A percentile compares a stretch with the other conserved stretches of the same genome.
phyloP scores from a whole-genome alignment of 225 moss, liverwort and hornwort genomes.

The Antitrichia curtipendula region DNA sequence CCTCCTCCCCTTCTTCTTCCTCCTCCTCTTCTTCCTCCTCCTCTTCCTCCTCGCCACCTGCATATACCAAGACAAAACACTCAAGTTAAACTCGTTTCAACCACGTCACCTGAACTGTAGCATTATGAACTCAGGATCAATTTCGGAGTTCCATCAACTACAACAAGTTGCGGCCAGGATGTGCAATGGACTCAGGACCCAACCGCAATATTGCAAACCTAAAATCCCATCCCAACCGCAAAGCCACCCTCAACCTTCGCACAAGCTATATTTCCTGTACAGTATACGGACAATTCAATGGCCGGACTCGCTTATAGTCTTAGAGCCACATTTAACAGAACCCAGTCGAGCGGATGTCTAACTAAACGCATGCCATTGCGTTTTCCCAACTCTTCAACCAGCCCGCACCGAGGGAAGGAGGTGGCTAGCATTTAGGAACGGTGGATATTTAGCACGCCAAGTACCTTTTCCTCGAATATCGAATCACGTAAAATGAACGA shows the following conservation, averaged over 20 bases:
- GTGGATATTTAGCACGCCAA: neutral
- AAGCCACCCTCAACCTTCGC: neutral
- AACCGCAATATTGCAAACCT: neutral
- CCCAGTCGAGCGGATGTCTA: neutral
- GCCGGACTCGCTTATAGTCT: neutral
- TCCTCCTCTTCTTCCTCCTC: slow-evolving; percentile 36
- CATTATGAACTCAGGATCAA: neutral
- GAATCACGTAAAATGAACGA: neutral
- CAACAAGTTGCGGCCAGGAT: neutral
- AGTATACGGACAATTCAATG: neutral
- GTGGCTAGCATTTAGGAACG: neutral
- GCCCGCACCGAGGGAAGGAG: neutral
- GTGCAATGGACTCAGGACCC: neutral
- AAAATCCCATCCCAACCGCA: neutral
- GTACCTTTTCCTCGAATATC: neutral
- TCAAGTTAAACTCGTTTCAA: neutral
- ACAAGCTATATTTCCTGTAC: neutral
- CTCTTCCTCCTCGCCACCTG: slow-evolving; percentile 32
- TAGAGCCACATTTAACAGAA: neutral
- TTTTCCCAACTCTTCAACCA: neutral
- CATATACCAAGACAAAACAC: neutral
- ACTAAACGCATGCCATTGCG: neutral
- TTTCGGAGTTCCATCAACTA: neutral
- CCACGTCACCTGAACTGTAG: neutral
- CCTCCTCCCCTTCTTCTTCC: slow-evolving; percentile 29